Conservation (phyloP, 495 filamentous ascomycete species). For the Penicillium canariense region DNA sequence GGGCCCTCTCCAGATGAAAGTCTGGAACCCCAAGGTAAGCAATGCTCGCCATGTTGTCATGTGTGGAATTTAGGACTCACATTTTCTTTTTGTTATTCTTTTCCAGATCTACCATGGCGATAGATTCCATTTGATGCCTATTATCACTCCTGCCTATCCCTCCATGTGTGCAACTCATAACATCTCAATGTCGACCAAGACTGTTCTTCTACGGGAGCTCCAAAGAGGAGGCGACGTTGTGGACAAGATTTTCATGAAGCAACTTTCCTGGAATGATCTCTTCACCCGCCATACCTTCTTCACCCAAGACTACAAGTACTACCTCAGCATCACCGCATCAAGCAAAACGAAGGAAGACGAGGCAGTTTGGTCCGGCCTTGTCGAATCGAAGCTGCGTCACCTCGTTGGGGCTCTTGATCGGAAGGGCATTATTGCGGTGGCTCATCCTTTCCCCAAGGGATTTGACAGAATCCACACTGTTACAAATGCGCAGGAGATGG, state of each 20-base stretch:
- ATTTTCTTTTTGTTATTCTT: not conserved
- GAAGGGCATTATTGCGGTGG: slow-evolving; percentile 70
- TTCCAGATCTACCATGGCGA: slow-evolving; percentile 75
- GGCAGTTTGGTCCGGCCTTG: slow-evolving; percentile 81
- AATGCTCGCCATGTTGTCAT: slow-evolving; percentile 5
- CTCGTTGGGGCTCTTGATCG: slow-evolving; percentile 77
- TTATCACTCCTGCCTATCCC: slow-evolving; percentile 94
- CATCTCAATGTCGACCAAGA: slow-evolving; percentile 79
- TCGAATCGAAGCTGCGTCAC: slow-evolving; percentile 87
- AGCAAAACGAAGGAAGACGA: slow-evolving; percentile 84
- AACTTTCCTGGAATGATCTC: slow-evolving; percentile 78
- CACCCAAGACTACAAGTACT: slow-evolving; percentile 88
- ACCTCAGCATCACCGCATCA: slow-evolving; percentile 82
- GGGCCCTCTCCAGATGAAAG: slow-evolving; percentile 70
- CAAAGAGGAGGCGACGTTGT: slow-evolving; percentile 73
- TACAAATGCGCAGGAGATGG: slow-evolving; percentile 66
- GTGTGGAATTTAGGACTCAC: not conserved
- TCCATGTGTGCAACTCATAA: slow-evolving; percentile 97
- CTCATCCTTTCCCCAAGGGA: slow-evolving; percentile 89
- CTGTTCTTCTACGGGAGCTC: slow-evolving; percentile 78
- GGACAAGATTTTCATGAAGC: slow-evolving; percentile 74
- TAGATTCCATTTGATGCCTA: slow-evolving; percentile 86
- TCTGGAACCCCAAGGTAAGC: slow-evolving; percentile 89
- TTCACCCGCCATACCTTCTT: slow-evolving; percentile 91
- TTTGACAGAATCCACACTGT: slow-evolving; percentile 79